phyloP scores from a whole-genome alignment of 2,329 filamentous ascomycete genomes.

The Beauveria sp. region DNA sequence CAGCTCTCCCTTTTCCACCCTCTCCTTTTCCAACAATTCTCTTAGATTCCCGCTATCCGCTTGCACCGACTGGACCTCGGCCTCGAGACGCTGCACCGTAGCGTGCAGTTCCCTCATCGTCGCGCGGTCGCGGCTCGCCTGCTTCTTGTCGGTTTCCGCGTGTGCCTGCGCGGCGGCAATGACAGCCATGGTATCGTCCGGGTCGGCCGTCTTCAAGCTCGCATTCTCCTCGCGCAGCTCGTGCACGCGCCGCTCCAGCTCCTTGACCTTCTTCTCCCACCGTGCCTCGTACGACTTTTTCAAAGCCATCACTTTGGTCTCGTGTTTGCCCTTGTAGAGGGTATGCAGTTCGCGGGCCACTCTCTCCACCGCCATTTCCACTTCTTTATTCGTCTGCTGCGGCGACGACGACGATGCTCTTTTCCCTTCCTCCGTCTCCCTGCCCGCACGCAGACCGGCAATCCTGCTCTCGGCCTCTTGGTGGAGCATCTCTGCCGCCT shows the following conservation, averaged over 20 bases:
- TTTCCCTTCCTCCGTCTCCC: conserved; percentile 29
- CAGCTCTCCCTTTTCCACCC: conserved; percentile 76
- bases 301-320: conserved; percentile 86
- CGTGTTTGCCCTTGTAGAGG: conserved; percentile 94
- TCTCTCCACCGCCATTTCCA: conserved; percentile 80
- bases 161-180: conserved; percentile 17
- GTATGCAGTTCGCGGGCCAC: conserved; percentile 90
- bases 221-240: conserved; percentile 69
- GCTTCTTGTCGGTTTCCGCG: conserved; percentile 43
- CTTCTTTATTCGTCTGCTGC: conserved; percentile 43
- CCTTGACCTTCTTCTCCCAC: conserved; percentile 80
- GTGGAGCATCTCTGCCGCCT: conserved; percentile 67
- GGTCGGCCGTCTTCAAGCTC: conserved; percentile 52
- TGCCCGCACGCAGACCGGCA: conserved; percentile 62
- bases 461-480: conserved; percentile 70
- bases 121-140: conserved; percentile 58
- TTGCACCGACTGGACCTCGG: conserved; percentile 63
- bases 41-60: conserved; percentile 61
- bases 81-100: conserved; percentile 65
- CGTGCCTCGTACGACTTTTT: conserved; percentile 79
- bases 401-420: neutral
- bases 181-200: conserved; percentile 35
- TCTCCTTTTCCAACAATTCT: conserved; percentile 61
- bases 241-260: conserved; percentile 65
- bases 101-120: conserved; percentile 64